Conservation (phyloP, 495 filamentous ascomycete species). For the Darksidea phi region DNA sequence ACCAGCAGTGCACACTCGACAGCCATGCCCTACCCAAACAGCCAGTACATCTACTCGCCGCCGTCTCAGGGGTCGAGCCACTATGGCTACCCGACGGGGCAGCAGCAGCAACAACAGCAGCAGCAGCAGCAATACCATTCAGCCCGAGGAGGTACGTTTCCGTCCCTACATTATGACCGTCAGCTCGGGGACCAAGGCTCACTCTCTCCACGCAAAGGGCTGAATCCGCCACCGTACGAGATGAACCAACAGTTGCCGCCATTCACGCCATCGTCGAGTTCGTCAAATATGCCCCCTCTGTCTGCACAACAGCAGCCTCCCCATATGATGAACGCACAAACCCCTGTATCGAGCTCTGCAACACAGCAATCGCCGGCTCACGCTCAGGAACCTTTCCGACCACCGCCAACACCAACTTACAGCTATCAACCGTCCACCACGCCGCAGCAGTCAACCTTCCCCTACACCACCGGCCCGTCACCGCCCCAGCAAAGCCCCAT, state of each 20-base stretch:
- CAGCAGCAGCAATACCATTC: conserved; percentile 5
- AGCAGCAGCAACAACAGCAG: conserved; percentile 27
- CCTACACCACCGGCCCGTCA: conserved; percentile 56
- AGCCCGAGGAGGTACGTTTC: conserved; percentile 54
- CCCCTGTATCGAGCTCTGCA: conserved; percentile 52
- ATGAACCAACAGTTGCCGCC: conserved; percentile 54
- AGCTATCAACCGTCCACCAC: conserved; percentile 62
- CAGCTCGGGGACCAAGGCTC: conserved; percentile 52
- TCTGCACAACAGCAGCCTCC: conserved; percentile 43
- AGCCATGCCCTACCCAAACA: conserved; percentile 47
- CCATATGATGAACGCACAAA: conserved; percentile 47
- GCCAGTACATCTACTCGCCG: conserved; percentile 41
- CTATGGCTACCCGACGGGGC: conserved; percentile 27
- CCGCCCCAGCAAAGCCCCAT: conserved; percentile 61
- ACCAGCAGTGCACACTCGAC: conserved; percentile 55
- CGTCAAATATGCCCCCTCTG: conserved; percentile 43
- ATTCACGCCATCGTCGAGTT: conserved; percentile 54
- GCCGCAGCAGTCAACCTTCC: conserved; percentile 61
- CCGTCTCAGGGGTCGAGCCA: conserved; percentile 18
- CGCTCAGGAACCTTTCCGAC: conserved; percentile 63
- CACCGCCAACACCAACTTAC: conserved; percentile 59
- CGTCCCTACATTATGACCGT: conserved; percentile 49
- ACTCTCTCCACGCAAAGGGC: conserved; percentile 50
- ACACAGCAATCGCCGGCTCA: conserved; percentile 62
- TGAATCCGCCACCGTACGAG: conserved; percentile 61